These are phyloP conservation scores for Rhodomyrtus tomentosa DNA, from an alignment of 345 rosid species.

Conservation along the genomic window DNA sequence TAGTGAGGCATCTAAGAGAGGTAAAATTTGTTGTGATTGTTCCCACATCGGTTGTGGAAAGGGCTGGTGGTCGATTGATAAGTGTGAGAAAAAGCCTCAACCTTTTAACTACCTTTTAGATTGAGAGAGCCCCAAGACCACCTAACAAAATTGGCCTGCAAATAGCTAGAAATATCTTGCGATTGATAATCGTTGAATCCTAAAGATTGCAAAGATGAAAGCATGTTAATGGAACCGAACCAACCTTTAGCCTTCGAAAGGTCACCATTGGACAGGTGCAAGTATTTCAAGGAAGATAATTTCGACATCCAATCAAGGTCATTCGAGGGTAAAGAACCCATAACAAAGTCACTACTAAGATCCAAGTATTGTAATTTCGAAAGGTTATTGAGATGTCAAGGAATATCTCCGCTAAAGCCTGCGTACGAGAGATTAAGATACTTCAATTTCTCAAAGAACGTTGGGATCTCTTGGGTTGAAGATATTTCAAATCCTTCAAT, in stretches of 20 bases:
- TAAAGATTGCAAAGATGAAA: background rate
- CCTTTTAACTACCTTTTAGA: too few species aligned
- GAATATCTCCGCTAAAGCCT: background rate
- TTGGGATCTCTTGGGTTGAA: too few species aligned
- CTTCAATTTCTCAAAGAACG: too few species aligned
- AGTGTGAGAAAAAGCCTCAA: too few species aligned
- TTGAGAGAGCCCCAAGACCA: too few species aligned
- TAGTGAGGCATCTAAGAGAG: background rate
- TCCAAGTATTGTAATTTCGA: background rate
- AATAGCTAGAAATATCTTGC: background rate
- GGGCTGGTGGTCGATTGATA: too few species aligned
- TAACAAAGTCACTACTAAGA: background rate
- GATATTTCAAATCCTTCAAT: too few species aligned
- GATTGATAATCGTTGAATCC: background rate
- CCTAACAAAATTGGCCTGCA: background rate
- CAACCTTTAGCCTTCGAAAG: background rate
- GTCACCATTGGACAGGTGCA: background rate
- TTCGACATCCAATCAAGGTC: background rate
- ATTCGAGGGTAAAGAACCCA: background rate
- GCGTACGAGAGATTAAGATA: background rate
- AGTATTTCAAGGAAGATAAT: background rate
- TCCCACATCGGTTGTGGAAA: too few species aligned
- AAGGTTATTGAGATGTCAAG: background rate
- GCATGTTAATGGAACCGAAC: background rate
- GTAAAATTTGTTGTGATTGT: too few species aligned